Percentiles rank a stretch among this genome's conserved stretches.
Conservation (phyloP, 345 rosid genomes). For the Kandelia obovata region DNA sequence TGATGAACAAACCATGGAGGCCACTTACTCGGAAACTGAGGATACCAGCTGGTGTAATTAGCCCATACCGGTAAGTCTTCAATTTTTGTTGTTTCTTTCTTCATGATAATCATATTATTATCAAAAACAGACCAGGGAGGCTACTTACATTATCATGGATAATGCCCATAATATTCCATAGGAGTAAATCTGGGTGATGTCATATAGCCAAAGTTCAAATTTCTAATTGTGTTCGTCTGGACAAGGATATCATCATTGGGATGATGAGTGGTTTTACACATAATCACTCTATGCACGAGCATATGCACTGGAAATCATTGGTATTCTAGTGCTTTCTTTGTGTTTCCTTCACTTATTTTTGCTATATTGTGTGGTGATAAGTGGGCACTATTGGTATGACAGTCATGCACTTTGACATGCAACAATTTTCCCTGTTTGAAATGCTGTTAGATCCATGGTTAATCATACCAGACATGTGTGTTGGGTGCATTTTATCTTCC, state of each 20-base stretch:
- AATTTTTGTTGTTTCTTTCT: neutral
- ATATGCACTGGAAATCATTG: neutral
- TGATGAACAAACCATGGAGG: slow-evolving; percentile 92
- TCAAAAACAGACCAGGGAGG: neutral
- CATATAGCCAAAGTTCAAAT: neutral
- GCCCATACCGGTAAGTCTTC: slow-evolving; percentile 74
- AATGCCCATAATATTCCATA: too few species aligned
- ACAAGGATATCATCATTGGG: neutral
- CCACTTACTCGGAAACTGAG: slow-evolving; percentile 89
- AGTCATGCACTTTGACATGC: too few species aligned
- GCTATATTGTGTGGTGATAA: neutral
- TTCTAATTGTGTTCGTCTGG: neutral
- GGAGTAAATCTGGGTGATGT: too few species aligned
- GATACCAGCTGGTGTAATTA: slow-evolving; percentile 89
- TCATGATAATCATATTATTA: neutral
- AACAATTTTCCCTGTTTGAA: too few species aligned
- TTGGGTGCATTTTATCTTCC: too few species aligned
- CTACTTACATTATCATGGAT: too few species aligned
- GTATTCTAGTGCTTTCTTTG: too few species aligned
- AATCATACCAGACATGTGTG: too few species aligned
- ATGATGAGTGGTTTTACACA: neutral
- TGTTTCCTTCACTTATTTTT: neutral
- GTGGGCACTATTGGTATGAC: neutral
- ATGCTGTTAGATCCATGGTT: too few species aligned
- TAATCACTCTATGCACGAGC: neutral